A percentile compares a stretch with the other conserved stretches of the same genome.
Evolutionary conservation across 2,329 filamentous ascomycete genomes (phyloP).

Genomic region (Penicillium sp.): DNA sequence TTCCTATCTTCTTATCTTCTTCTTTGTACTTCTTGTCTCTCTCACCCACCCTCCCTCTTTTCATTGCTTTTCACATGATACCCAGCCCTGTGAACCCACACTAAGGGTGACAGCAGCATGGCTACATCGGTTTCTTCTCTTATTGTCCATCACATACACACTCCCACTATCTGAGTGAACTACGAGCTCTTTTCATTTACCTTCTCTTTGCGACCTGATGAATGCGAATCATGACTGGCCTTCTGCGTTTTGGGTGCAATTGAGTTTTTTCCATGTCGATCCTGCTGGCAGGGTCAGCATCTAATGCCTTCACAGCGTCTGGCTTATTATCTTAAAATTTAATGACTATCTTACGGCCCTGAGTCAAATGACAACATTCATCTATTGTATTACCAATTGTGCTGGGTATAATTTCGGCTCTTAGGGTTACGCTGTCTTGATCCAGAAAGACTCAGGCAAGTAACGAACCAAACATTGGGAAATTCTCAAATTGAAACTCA

Average conservation of each 20-base stretch:
- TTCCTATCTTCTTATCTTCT: constrained; percentile 1
- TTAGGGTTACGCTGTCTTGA: background rate
- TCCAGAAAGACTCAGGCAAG: background rate
- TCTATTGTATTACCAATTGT: too few relatives aligned
- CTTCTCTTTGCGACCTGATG: too few relatives aligned
- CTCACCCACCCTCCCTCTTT: background rate
- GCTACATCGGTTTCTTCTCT: background rate
- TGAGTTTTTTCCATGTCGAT: background rate
- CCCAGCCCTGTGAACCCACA: constrained; percentile 4
- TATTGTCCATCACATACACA: background rate
- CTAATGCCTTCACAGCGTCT: background rate
- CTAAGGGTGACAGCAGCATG: background rate
- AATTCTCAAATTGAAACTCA: too few relatives aligned
- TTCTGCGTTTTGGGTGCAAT: background rate
- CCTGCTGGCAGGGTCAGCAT: background rate
- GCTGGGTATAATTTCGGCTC: too few relatives aligned
- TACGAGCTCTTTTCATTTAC: background rate
- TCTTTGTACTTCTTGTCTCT: background rate
- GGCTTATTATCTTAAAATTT: background rate
- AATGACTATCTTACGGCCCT: background rate
- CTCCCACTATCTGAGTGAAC: too few relatives aligned
- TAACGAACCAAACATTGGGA: too few relatives aligned
- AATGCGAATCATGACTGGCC: background rate
- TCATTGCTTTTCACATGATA: constrained; percentile 16
- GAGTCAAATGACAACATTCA: too few relatives aligned